A percentile compares a stretch with the other conserved stretches of the same genome.
phyloP scores from a whole-genome alignment of 2,329 filamentous ascomycete genomes.

The Diaporthe helianthi region DNA sequence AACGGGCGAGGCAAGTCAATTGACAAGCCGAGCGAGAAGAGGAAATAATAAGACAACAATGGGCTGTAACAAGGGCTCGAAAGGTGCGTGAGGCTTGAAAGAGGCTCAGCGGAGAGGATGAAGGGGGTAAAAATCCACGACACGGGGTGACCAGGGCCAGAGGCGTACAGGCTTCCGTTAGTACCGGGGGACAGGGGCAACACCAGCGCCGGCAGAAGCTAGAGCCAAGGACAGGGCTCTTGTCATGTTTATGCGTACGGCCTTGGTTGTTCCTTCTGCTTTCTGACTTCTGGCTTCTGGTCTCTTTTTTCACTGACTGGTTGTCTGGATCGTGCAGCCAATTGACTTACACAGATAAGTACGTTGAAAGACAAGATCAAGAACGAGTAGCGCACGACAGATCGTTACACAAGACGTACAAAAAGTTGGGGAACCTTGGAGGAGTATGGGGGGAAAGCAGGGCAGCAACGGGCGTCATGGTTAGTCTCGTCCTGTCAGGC shows the following conservation, averaged over 20 bases:
- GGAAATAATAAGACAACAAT: neutral
- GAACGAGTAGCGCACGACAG: neutral
- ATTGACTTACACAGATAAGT: constrained; percentile 5
- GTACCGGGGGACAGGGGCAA: neutral
- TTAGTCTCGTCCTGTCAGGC: constrained; percentile 14
- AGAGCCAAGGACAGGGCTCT: neutral
- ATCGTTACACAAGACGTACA: too few species aligned
- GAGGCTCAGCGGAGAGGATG: constrained; percentile 7
- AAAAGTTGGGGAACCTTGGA: constrained; percentile 26
- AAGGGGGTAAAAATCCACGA: constrained; percentile 34
- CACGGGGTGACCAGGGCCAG: neutral
- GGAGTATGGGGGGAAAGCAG: neutral
- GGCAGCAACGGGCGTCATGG: neutral
- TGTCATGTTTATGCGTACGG: too few species aligned
- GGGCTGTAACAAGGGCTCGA: neutral
- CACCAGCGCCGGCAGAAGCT: neutral
- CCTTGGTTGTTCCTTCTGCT: too few species aligned
- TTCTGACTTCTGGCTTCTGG: neutral
- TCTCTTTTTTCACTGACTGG: too few species aligned
- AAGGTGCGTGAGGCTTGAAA: neutral
- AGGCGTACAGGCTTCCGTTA: neutral
- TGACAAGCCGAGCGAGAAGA: neutral
- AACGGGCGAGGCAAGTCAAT: constrained; percentile 5
- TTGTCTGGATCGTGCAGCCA: neutral
- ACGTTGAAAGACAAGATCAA: neutral